Evolutionary conservation across 2,329 filamentous ascomycete genomes (phyloP).

Genomic region (Alternaria metachromatica): DNA sequence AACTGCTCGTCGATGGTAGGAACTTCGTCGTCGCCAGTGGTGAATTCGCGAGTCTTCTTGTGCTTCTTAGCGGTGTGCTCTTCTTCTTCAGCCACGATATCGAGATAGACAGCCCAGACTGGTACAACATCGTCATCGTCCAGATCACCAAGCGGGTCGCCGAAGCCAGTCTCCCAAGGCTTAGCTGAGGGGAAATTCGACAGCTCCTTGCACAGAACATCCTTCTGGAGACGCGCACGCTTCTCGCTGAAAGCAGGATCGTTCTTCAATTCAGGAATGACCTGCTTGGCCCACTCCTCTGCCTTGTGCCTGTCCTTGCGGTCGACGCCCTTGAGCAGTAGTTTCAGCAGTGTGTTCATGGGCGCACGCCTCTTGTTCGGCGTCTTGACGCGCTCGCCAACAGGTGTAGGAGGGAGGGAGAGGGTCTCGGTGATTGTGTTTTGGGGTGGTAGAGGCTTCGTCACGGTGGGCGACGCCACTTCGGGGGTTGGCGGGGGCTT

Average conservation of each 20-base stretch:
- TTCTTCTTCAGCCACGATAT: constrained; percentile 33
- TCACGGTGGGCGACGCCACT: constrained; percentile 14
- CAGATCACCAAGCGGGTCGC: constrained; percentile 34
- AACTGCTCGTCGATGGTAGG: constrained; percentile 31
- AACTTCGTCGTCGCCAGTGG: constrained; percentile 22
- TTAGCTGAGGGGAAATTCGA: constrained; percentile 35
- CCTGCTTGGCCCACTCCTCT: constrained; percentile 34
- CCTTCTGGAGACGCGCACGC: constrained; percentile 37
- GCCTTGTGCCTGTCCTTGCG: constrained; percentile 26
- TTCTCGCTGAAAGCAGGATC: constrained; percentile 32
- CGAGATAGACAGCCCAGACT: constrained; percentile 39
- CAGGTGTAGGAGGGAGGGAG: constrained; percentile 34
- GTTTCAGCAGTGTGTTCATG: constrained; percentile 21
- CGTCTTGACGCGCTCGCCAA: constrained; percentile 33
- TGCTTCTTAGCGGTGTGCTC: constrained; percentile 29
- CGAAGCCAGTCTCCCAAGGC: constrained; percentile 44
- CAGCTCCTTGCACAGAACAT: constrained; percentile 35
- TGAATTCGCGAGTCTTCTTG: constrained; percentile 22
- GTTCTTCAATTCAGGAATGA: constrained; percentile 27
- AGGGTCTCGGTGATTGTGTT: constrained; percentile 30
- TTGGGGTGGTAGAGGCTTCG: constrained; percentile 17
- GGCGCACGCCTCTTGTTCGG: constrained; percentile 21
- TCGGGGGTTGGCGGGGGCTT: constrained; percentile 6
- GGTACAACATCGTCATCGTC: constrained; percentile 39
- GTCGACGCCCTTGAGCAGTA: constrained; percentile 30